Evolutionary conservation across 2,329 filamentous ascomycete species (phyloP).

Genomic region (Penicillium sp.): DNA sequence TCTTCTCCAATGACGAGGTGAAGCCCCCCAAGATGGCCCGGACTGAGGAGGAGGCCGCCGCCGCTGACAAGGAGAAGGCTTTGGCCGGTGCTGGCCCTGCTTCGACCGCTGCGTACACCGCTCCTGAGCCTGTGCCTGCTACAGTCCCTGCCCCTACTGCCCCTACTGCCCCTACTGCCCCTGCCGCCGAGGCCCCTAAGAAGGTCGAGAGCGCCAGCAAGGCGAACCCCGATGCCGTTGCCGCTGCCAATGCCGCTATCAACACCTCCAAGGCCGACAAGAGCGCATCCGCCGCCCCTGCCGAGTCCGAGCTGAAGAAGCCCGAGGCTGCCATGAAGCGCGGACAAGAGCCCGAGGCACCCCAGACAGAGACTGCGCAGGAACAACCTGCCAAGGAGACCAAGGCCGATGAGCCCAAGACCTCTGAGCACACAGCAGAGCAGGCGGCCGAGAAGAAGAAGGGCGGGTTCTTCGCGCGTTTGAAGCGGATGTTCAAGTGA

Average conservation of each 20-base stretch:
- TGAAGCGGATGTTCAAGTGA: constrained; percentile 22
- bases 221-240: constrained; percentile 19
- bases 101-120: constrained; percentile 19
- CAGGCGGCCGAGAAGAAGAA: constrained; percentile 44
- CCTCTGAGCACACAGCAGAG: constrained; percentile 1
- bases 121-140: constrained; percentile 19
- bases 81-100: constrained; percentile 22
- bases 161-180: background rate
- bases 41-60: constrained; percentile 29
- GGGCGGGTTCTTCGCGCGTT: constrained; percentile 18
- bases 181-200: constrained; percentile 5
- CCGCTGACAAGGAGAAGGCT: constrained; percentile 17
- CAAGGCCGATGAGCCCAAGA: constrained; percentile 6
- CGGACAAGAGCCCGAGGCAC: constrained; percentile 21
- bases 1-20: constrained; percentile 31
- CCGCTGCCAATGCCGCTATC: constrained; percentile 21
- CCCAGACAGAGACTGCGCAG: constrained; percentile 3
- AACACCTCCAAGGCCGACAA: constrained; percentile 23
- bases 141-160: background rate
- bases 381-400: constrained; percentile 11
- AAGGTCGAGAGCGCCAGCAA: constrained; percentile 13
- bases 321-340: constrained; percentile 23
- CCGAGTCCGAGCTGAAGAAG: constrained; percentile 22
- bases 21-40: constrained; percentile 39
- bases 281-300: constrained; percentile 4